These are phyloP conservation scores for Lachancea waltii DNA, from an alignment of 805 yeast species.

Conservation along the genomic window DNA sequence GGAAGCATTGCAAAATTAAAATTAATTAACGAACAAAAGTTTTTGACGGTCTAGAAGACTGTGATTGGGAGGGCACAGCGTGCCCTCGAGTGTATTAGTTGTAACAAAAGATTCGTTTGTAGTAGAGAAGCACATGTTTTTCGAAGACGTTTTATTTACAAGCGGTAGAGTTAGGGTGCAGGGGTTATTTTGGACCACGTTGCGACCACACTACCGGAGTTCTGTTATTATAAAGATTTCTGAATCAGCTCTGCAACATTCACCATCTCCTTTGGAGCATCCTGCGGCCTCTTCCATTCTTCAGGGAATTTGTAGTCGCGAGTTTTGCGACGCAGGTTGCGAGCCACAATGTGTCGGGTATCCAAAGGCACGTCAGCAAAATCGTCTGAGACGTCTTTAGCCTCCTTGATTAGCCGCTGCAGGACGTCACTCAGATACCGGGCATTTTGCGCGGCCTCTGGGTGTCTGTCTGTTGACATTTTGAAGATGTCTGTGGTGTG, in stretches of 20 bases:
- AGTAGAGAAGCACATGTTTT: no score
- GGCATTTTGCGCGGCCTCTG: constrained; percentile 83
- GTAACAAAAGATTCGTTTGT: neutral
- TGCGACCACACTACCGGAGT: no score
- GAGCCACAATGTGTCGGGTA: constrained; percentile 55
- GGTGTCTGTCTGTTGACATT: constrained; percentile 57
- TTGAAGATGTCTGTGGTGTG: constrained; percentile 50
- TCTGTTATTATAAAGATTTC: constrained; percentile 10
- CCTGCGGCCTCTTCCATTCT: constrained; percentile 70
- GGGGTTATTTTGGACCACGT: no score
- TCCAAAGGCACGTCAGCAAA: constrained; percentile 80
- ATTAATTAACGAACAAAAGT: neutral
- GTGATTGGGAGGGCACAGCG: no score
- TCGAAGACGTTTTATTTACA: no score
- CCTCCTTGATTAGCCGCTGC: constrained; percentile 51
- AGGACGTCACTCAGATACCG: constrained; percentile 61
- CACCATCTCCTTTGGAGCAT: constrained; percentile 47
- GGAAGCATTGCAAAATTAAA: neutral
- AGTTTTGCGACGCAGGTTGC: constrained; percentile 37
- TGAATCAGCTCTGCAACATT: constrained; percentile 16
- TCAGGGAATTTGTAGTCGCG: constrained; percentile 57
- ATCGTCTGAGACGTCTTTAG: constrained; percentile 55
- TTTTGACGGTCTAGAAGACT: no score
- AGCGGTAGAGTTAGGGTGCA: no score
- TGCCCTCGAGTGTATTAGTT: neutral